These are phyloP conservation scores for Blastobotrys buckinghamii DNA, from an alignment of 1,139 yeast genomes.

Conservation along the genomic window DNA sequence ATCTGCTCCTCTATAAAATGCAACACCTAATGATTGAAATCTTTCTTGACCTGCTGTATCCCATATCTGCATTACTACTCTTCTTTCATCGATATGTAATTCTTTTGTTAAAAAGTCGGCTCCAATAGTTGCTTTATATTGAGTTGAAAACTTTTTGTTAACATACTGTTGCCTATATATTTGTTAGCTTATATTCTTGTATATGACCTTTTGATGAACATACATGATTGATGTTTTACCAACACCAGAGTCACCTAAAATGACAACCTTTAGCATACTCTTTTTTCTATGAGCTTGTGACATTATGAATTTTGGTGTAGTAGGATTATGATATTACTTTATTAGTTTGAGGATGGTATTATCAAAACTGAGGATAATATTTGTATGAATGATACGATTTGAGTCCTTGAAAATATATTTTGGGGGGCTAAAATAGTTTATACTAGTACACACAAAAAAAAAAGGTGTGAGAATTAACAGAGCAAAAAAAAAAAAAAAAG, in stretches of 20 bases:
- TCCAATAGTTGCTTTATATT: conserved; percentile 96
- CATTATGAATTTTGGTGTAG: conserved; percentile 1
- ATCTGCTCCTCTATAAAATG: conserved; percentile 96
- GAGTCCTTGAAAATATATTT: no score
- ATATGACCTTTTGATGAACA: conserved; percentile 27
- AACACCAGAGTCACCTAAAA: conserved; percentile 95
- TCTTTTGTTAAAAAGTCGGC: conserved; percentile 96
- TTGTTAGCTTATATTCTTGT: conserved; percentile 2
- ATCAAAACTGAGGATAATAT: not conserved
- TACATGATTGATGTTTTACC: conserved; percentile 89
- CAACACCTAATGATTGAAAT: conserved; percentile 92
- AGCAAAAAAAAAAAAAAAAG: not conserved
- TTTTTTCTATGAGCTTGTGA: conserved; percentile 51
- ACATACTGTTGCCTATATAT: conserved; percentile 74
- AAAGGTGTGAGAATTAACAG: no score
- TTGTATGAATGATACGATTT: not conserved
- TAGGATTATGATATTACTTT: not conserved
- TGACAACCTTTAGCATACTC: conserved; percentile 86
- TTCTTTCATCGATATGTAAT: conserved; percentile 72
- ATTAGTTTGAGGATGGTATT: not conserved
- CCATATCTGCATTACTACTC: conserved; percentile 83
- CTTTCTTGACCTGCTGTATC: conserved; percentile 88
- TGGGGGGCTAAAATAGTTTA: not conserved
- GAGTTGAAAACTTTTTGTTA: conserved; percentile 89
- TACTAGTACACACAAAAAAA: not conserved